Evolutionary conservation across 2,329 filamentous ascomycete species (phyloP).

Genomic region (Trichothecium sympodiale): DNA sequence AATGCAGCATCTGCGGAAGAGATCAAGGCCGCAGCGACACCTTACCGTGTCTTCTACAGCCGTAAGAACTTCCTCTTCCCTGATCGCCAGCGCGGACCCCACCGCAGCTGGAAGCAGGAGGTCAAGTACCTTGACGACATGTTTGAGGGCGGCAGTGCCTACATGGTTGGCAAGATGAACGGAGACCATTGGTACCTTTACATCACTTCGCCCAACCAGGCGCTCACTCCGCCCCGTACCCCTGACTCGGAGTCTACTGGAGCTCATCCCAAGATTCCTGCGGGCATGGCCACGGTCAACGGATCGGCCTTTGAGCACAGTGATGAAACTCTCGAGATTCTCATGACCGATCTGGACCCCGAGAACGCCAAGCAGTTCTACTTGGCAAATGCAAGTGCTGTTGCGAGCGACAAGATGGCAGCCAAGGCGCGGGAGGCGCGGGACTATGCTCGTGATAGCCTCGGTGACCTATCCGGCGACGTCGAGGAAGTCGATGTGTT

Average conservation of each 20-base stretch:
- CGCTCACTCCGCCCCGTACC: constrained; percentile 72
- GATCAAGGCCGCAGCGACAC: constrained; percentile 66
- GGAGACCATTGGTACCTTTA: constrained; percentile 99
- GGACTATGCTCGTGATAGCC: constrained; percentile 44
- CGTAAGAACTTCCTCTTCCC: constrained; percentile 98
- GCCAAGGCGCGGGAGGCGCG: constrained; percentile 54
- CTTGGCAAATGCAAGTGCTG: constrained; percentile 65
- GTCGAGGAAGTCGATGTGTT: constrained; percentile 70
- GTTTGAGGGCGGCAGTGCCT: constrained; percentile 86
- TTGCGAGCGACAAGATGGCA: constrained; percentile 72
- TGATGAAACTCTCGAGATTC: constrained; percentile 67
- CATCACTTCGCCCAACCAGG: constrained; percentile 74
- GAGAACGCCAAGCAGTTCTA: constrained; percentile 64
- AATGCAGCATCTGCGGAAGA: constrained; percentile 56
- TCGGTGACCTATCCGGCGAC: constrained; percentile 44
- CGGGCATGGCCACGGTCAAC: constrained; percentile 22
- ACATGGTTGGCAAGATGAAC: constrained; percentile 99
- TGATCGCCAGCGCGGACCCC: constrained; percentile 84
- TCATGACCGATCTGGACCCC: constrained; percentile 61
- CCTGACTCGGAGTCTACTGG: constrained; percentile 41
- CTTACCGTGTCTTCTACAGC: constrained; percentile 96
- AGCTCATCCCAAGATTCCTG: constrained; percentile 40
- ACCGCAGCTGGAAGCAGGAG: constrained; percentile 96
- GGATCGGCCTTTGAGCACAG: constrained; percentile 35
- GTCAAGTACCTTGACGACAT: constrained; percentile 86